phyloP scores from a whole-genome alignment of 2,329 filamentous ascomycete species.

The Cercospora canescens region DNA sequence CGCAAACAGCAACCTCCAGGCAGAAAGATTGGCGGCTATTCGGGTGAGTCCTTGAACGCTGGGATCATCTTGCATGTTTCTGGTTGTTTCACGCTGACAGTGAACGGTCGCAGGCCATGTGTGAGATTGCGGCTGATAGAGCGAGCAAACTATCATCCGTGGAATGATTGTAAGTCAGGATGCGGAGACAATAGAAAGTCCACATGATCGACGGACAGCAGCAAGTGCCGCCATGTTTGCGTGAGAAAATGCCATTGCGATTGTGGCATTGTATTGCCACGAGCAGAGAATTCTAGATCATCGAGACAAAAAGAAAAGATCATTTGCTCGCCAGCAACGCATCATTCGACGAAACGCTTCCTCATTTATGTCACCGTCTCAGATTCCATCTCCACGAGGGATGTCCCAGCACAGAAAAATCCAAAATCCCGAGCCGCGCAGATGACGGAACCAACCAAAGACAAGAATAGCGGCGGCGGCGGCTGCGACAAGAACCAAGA shows the following conservation, averaged over 20 bases:
- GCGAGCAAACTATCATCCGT: slow-evolving; percentile 59
- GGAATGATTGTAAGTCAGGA: not conserved
- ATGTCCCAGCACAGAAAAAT: not conserved
- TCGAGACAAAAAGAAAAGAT: not conserved
- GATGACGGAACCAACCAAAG: not conserved
- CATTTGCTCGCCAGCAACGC: not conserved
- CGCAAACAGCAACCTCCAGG: slow-evolving; percentile 61
- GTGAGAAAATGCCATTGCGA: not conserved
- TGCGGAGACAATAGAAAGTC: not conserved
- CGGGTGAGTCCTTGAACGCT: slow-evolving; percentile 55
- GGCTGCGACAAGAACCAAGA: not conserved
- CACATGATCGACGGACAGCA: not conserved
- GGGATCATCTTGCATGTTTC: not conserved
- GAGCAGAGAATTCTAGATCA: not conserved
- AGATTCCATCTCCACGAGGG: not conserved
- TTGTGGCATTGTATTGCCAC: not conserved
- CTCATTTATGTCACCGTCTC: not conserved
- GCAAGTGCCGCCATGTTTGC: not conserved
- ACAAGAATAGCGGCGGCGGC: not conserved
- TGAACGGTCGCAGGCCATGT: slow-evolving; percentile 70
- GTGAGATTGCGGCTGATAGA: slow-evolving; percentile 82
- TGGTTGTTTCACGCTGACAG: slow-evolving; percentile 21
- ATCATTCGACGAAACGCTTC: not conserved
- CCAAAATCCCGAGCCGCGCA: not conserved
- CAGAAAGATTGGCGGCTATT: slow-evolving; percentile 72